A percentile compares a stretch with the other conserved stretches of the same genome.
Conservation (phyloP, 352 stramenopile genomes). For the Pythium grandisporangium region DNA sequence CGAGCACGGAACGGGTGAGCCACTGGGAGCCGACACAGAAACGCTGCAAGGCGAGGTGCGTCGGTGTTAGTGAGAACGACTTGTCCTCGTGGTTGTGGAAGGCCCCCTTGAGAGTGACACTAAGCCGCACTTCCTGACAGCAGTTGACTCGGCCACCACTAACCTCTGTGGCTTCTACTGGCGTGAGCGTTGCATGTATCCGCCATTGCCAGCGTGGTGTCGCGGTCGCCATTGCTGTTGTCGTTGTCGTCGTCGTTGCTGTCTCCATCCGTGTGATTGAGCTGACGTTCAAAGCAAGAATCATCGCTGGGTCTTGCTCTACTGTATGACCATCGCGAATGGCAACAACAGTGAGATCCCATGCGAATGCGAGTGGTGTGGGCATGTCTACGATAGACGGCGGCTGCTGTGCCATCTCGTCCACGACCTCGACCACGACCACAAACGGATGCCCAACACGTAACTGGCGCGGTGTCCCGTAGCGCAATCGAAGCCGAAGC, state of each 20-base stretch:
- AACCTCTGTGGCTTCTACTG: no score
- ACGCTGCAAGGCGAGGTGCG: slow-evolving; percentile 10
- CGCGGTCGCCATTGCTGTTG: neutral
- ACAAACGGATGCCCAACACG: slow-evolving; percentile 17
- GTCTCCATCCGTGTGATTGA: no score
- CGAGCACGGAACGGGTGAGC: slow-evolving; percentile 18
- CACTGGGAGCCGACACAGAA: slow-evolving; percentile 29
- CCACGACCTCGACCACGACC: slow-evolving; percentile 31
- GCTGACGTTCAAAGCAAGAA: no score
- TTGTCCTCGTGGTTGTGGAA: neutral
- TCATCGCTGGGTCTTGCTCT: no score
- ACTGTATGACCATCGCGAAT: no score
- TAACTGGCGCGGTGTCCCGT: slow-evolving; percentile 19
- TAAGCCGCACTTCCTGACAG: neutral
- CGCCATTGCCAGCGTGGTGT: neutral
- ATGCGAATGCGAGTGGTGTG: neutral
- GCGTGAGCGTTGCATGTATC: no score
- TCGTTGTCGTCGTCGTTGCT: no score
- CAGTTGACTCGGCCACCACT: neutral
- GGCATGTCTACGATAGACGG: neutral
- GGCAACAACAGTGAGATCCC: no score
- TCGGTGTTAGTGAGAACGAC: neutral
- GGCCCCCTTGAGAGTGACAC: neutral
- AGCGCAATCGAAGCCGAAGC: slow-evolving; percentile 37
- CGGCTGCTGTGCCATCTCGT: slow-evolving; percentile 42